These are phyloP conservation scores for Poa pratensis DNA, from an alignment of 176 grass and related monocot genomes.

Conservation along the genomic window DNA sequence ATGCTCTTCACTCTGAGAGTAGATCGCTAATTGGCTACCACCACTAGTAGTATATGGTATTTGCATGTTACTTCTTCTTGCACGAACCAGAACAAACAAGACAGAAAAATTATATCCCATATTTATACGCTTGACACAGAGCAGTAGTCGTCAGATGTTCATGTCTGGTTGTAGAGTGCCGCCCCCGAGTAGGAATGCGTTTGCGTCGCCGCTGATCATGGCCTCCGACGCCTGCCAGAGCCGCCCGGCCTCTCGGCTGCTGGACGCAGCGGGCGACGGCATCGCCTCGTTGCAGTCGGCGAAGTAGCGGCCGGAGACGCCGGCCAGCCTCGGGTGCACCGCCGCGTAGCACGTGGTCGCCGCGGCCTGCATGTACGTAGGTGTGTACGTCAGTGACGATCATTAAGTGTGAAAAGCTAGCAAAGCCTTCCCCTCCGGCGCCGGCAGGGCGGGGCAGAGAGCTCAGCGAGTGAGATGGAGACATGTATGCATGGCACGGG, in stretches of 20 bases:
- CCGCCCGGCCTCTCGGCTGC: constrained; percentile 55
- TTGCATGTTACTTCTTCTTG: constrained; percentile 8
- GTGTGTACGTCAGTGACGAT: background rate
- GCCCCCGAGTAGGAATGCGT: too few species aligned
- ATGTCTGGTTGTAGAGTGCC: background rate
- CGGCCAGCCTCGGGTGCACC: constrained; percentile 66
- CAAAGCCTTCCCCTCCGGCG: background rate
- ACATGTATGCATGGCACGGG: background rate
- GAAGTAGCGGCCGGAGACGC: constrained; percentile 85
- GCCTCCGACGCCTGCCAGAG: constrained; percentile 69
- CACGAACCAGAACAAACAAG: background rate
- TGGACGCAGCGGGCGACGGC: constrained; percentile 69
- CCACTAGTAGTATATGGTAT: background rate
- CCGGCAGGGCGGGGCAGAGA: background rate
- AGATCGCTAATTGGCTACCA: background rate
- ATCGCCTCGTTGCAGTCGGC: constrained; percentile 94
- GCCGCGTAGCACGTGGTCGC: constrained; percentile 97
- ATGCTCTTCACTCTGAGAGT: background rate
- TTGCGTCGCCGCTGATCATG: constrained; percentile 33
- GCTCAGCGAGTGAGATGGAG: background rate
- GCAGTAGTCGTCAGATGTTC: background rate
- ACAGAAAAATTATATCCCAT: too few species aligned
- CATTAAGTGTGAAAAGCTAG: background rate
- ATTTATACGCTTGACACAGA: background rate
- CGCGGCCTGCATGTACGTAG: constrained; percentile 62